Percentiles rank a stretch among this genome's conserved stretches.
Evolutionary conservation across 768 basidiomycete species (phyloP).

Genomic region (Lactarius indigo): DNA sequence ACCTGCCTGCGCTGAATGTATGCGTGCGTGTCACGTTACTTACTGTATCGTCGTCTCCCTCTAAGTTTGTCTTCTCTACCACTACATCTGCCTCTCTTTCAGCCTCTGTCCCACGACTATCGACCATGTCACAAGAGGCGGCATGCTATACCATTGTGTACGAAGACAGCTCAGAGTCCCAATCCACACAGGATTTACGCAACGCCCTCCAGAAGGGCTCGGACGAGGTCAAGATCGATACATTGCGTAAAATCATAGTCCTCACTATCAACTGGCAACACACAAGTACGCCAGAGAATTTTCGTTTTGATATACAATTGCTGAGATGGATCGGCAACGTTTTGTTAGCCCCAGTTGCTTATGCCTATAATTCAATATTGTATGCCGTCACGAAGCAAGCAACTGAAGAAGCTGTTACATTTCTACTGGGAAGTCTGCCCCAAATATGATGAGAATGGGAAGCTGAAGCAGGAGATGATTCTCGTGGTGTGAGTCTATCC

Average conservation of each 20-base stretch:
- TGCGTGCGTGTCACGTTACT: slow-evolving; percentile 15
- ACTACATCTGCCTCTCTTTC: background rate
- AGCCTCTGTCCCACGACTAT: slow-evolving; percentile 2
- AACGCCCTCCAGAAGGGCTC: slow-evolving; percentile 88
- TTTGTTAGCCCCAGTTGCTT: slow-evolving; percentile 72
- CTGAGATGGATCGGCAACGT: background rate
- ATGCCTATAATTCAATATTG: slow-evolving; percentile 99
- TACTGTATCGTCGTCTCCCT: background rate
- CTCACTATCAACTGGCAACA: slow-evolving; percentile 93
- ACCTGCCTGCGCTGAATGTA: background rate
- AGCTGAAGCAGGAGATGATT: slow-evolving; percentile 99
- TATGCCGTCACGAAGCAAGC: slow-evolving; percentile 92
- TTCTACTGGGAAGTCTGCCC: slow-evolving; percentile 99
- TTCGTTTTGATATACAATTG: background rate
- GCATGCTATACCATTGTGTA: slow-evolving; percentile 77
- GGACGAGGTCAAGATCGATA: slow-evolving; percentile 95
- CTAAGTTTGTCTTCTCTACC: background rate
- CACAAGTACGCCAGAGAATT: slow-evolving; percentile 56
- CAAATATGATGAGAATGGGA: slow-evolving; percentile 94
- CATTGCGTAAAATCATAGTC: slow-evolving; percentile 89
- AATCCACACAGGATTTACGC: slow-evolving; percentile 78
- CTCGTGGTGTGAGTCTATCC: slow-evolving; percentile 79
- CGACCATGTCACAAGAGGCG: slow-evolving; percentile 46
- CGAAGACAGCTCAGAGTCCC: slow-evolving; percentile 69
- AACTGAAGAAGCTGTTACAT: slow-evolving; percentile 93